phyloP scores from a whole-genome alignment of 192 early-diverging fungal species.

The Coemansia sp. region DNA sequence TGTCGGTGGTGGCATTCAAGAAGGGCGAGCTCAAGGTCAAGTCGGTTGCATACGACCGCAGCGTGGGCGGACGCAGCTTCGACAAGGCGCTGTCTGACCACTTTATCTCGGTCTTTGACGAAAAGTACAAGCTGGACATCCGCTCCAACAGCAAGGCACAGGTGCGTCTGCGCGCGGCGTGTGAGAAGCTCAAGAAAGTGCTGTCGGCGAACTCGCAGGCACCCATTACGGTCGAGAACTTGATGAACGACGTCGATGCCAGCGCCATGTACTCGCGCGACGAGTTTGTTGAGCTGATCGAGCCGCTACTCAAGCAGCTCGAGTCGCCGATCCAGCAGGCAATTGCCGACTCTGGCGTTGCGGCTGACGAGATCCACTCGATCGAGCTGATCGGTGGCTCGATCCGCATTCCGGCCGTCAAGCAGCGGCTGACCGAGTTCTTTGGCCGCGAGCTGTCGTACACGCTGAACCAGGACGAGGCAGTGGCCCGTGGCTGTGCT shows the following conservation, averaged over 20 bases:
- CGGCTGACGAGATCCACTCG: slow-evolving; percentile 83
- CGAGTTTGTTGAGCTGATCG: slow-evolving; percentile 83
- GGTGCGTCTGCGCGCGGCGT: slow-evolving; percentile 83
- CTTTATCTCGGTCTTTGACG: slow-evolving; percentile 83
- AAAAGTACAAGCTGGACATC: slow-evolving; percentile 96
- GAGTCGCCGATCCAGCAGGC: slow-evolving; percentile 73
- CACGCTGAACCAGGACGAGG: slow-evolving; percentile 98
- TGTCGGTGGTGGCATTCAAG: slow-evolving; percentile 86
- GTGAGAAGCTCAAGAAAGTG: slow-evolving; percentile 97
- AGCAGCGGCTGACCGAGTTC: slow-evolving; percentile 82
- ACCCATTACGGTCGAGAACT: slow-evolving; percentile 90
- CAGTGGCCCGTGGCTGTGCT: slow-evolving; percentile 92
- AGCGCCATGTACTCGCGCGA: slow-evolving; percentile 75
- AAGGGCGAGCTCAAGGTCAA: slow-evolving; percentile 95
- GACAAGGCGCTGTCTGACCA: slow-evolving; percentile 87
- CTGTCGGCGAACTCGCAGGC: slow-evolving; percentile 89
- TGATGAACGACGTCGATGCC: slow-evolving; percentile 96
- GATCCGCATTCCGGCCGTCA: slow-evolving; percentile 93
- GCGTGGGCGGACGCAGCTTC: slow-evolving; percentile 95
- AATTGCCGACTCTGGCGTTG: slow-evolving; percentile 71
- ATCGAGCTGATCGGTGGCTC: slow-evolving; percentile 94
- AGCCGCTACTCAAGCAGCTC: slow-evolving; percentile 71
- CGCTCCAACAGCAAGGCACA: slow-evolving; percentile 83
- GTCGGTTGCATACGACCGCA: slow-evolving; percentile 87
- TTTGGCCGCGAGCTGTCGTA: slow-evolving; percentile 87